A percentile compares a stretch with the other conserved stretches of the same genome.
Conservation (phyloP, 306 rosid species). For the Trifolium pratense region DNA sequence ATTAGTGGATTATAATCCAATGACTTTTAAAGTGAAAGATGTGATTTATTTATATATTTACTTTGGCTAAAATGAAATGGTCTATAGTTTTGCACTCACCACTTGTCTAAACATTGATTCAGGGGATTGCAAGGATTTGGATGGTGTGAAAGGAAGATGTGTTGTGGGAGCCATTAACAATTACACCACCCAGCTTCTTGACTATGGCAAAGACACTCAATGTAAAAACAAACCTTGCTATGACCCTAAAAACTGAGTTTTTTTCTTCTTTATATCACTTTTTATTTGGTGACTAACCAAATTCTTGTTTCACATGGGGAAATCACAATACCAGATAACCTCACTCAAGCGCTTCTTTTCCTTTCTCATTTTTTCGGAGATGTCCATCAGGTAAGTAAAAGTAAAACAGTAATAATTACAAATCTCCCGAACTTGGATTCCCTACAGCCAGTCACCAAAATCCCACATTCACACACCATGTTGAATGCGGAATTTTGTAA, state of each 20-base stretch:
- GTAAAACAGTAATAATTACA: neutral
- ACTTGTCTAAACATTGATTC: constrained; percentile 25
- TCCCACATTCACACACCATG: neutral
- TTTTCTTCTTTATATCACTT: neutral
- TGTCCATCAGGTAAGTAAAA: constrained; percentile 70
- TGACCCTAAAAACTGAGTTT: neutral
- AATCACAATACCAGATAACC: constrained; percentile 63
- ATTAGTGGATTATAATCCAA: neutral
- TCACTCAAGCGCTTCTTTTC: constrained; percentile 86
- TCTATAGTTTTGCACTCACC: neutral
- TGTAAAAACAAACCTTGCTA: constrained; percentile 45
- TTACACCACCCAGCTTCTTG: constrained; percentile 74
- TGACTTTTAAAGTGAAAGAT: constrained; percentile 1
- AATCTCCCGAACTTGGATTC: neutral
- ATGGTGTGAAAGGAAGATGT: constrained; percentile 63
- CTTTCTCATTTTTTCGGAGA: constrained; percentile 93
- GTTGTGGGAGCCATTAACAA: constrained; percentile 77
- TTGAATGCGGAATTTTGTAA: neutral
- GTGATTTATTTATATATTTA: neutral
- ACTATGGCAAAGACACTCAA: constrained; percentile 39
- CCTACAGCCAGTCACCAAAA: neutral
- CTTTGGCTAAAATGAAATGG: neutral
- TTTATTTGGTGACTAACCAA: constrained; percentile 21
- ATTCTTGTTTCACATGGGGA: constrained; percentile 18
- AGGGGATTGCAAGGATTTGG: constrained; percentile 87